Base-by-base conservation (phyloP, 2,329 filamentous ascomycete species). In the Aspergillus proliferans region DNA sequence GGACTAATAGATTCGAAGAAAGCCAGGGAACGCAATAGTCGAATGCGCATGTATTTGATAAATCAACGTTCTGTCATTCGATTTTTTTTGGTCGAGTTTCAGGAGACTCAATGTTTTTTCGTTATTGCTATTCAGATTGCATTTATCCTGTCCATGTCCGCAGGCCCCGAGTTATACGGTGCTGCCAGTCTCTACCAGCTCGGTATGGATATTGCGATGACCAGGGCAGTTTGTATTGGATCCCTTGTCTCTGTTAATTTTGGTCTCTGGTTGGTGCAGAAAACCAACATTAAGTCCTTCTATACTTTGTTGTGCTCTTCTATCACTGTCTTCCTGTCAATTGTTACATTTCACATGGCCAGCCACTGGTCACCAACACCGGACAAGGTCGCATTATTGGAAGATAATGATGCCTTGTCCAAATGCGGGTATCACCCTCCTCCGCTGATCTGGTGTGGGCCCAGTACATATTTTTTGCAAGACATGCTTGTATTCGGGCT, bases 61-160 rank as follows among this genome's bases (percentile, higher is more conserved):
- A 21, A 21, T 4, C 21, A 21, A 3, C 21, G 21, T 4, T 21
- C 21, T 4, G 21, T 21, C 21, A 2, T 24, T 6, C 24, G 24
- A 8, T 7, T 24, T 1, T 24, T 24, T 24, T 21, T 52, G 22
- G 45, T 49, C 15, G 52, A 51, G 10, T 49, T 48, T 10, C 50
- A 48, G n/a, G 46, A 50, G 38, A 28, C 52, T 2, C 47, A 52
- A 22, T 52, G 47, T 30, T 48, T 47, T 24, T 46, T 46, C 49
- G 50, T 52, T 38, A 26, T 50, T 5, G 42, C 43, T 5, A 49
- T 45, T 19, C 46, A 46, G n/a, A 8, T 18, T 6, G 34, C 34
- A n/a, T 18, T 38, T n/a, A 38, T 38, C 8, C 4, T 21, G 3
- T 5, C 34, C 6, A n/a, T 38, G 14, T 38, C 34, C 1, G 18